Evolutionary conservation across 805 yeast species (phyloP), one percentile per base, ranked within the genome.

Genomic region (Candida pseudoglaebosa): DNA sequence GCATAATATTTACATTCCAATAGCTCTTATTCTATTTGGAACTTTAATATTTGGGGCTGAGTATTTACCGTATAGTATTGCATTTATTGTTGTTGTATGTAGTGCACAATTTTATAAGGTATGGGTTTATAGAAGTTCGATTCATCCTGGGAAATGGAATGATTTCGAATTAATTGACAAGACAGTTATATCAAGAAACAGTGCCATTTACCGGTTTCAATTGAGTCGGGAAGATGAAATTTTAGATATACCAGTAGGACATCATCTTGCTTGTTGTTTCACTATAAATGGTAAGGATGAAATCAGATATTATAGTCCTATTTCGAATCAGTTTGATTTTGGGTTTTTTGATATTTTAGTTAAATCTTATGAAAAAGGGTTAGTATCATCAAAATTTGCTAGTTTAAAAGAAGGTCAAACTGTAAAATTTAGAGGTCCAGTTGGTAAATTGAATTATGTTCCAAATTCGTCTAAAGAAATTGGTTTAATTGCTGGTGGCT

Each of bases 401-500:
- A 54, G 69, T 44, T 68, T 85, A 50, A 66, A 62, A 37, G 77
- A 77, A 32, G 91, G 89, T 24, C 79, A 79, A 56, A 69, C 73
- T 15, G 84, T 84, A 14, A 75, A 75, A 44, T 84, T 85, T 53
- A 77, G 79, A 57, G 95, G 95, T 1, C 89, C 93, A 13, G 84
- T 84, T 36, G 93, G 95, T 12, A 73, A 81, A 56, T 77, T 85
- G 60, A 59, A 76, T 24, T 82, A 82, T 56, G 41, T 53, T 29
- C 49, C 71, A 18, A 82, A 82, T 54, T 73, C 77, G 66, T 82
- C 79, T 29, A 73, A 73, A 44, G 76, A 79, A 43, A 69, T 85
- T 41, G 79, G 80, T 14, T 71, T 85, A 65, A 70, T 85, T 49
- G 91, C 90, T 5, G 95, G 93, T 48, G 95, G 95, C 14, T 78